phyloP scores from a whole-genome alignment of 176 grass and related monocot genomes.

The Rhynchospora pubera region DNA sequence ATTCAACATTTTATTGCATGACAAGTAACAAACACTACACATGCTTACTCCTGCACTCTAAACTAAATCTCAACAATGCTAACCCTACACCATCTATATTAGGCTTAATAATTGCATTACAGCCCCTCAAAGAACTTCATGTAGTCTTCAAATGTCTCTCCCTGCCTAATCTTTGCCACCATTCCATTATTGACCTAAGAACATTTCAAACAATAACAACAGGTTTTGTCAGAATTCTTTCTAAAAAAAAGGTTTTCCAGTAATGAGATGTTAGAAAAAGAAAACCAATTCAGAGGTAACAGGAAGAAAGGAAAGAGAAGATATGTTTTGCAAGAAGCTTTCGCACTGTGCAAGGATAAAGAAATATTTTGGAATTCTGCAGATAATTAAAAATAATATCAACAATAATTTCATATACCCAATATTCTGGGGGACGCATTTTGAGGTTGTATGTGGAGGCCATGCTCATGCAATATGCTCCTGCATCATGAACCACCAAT shows the following conservation, averaged over 20 bases:
- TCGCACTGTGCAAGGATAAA: not conserved
- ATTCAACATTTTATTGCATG: slow-evolving; percentile 3
- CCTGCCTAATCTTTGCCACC: slow-evolving; percentile 72
- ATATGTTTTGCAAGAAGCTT: not conserved
- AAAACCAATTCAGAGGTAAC: not conserved
- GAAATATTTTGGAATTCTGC: too few species aligned
- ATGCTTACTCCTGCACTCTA: not conserved
- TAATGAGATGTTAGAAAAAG: not conserved
- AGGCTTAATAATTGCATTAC: not conserved
- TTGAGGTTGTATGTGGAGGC: slow-evolving; percentile 95
- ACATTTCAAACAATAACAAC: not conserved
- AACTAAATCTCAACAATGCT: not conserved
- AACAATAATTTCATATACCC: slow-evolving; percentile 41
- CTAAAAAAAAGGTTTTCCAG: not conserved
- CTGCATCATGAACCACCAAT: slow-evolving; percentile 89
- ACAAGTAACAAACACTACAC: not conserved
- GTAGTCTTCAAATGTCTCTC: slow-evolving; percentile 72
- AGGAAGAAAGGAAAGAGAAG: not conserved
- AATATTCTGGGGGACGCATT: slow-evolving; percentile 84
- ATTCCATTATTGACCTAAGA: slow-evolving; percentile 40
- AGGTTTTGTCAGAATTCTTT: not conserved
- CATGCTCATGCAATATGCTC: slow-evolving; percentile 99
- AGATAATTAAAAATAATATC: not conserved
- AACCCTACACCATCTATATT: not conserved
- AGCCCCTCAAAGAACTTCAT: slow-evolving; percentile 86